Evolutionary conservation across 208 protist genomes (phyloP).

Genomic region (Trypanosoma cruzi): DNA sequence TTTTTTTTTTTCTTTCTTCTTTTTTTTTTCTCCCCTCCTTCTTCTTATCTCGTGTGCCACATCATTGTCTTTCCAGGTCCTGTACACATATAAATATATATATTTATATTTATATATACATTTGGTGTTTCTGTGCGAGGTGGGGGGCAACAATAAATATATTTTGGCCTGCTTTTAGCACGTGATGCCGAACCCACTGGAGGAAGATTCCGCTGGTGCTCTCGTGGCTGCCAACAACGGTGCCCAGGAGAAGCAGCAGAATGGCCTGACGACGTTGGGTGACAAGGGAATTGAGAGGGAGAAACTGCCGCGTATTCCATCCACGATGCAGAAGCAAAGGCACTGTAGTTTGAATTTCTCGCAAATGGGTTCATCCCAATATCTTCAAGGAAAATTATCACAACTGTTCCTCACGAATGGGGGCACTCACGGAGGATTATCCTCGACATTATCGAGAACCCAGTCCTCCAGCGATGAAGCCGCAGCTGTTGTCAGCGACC

Average conservation of each 20-base stretch:
- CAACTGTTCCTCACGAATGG: not conserved
- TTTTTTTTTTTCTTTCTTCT: slow-evolving; percentile 8
- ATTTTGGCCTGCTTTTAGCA: too few relatives aligned
- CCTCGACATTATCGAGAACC: not conserved
- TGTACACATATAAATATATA: not conserved
- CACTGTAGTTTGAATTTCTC: not conserved
- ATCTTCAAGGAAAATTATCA: not conserved
- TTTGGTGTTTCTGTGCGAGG: too few relatives aligned
- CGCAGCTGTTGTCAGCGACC: not conserved
- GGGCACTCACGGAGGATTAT: not conserved
- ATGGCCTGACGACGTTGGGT: not conserved
- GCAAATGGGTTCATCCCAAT: not conserved
- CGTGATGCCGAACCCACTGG: too few relatives aligned
- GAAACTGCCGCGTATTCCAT: not conserved
- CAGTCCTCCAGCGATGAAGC: not conserved
- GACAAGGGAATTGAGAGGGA: not conserved
- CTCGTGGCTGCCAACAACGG: too few relatives aligned
- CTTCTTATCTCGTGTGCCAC: not conserved
- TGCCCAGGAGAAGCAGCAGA: not conserved
- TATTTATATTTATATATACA: too few relatives aligned
- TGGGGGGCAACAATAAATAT: too few relatives aligned
- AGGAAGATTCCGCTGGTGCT: too few relatives aligned
- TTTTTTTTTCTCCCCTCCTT: slow-evolving; percentile 17
- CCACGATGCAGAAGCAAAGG: not conserved
- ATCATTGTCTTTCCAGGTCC: not conserved